Evolutionary conservation across 2,329 filamentous ascomycete genomes (phyloP).

Genomic region (Paecilomyces sp.): DNA sequence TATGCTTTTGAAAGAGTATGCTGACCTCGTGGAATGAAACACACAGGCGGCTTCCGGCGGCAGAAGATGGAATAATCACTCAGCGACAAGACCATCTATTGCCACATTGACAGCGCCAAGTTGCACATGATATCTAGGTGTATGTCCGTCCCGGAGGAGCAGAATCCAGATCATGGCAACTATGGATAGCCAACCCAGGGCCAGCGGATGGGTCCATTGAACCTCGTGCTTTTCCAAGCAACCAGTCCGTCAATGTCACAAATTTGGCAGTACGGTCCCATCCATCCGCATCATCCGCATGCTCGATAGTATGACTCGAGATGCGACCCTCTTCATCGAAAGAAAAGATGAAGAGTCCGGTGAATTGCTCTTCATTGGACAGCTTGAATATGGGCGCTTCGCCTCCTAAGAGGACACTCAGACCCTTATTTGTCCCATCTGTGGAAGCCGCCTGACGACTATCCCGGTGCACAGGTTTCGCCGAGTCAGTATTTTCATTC

Average conservation of each 20-base stretch:
- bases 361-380: conserved; percentile 68
- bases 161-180: conserved; percentile 9
- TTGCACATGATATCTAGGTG: background rate
- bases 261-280: conserved; percentile 82
- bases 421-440: conserved; percentile 29
- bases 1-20: background rate
- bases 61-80: background rate
- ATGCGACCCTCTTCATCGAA: conserved; percentile 85
- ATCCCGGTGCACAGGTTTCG: conserved; percentile 6
- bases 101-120: background rate
- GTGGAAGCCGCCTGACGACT: conserved; percentile 13
- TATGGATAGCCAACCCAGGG: conserved; percentile 21
- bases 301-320: conserved; percentile 85
- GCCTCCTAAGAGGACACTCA: conserved; percentile 45
- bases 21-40: too few relatives aligned
- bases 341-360: conserved; percentile 88
- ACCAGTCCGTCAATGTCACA: conserved; percentile 88
- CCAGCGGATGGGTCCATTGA: conserved; percentile 21
- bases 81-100: too few relatives aligned
- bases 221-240: conserved; percentile 69
- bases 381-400: conserved; percentile 42
- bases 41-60: too few relatives aligned
- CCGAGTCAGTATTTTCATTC: conserved; percentile 14
- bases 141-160: background rate
- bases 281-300: conserved; percentile 73